Evolutionary conservation across 345 rosid genomes (phyloP).

Genomic region (Dipteronia sinensis): DNA sequence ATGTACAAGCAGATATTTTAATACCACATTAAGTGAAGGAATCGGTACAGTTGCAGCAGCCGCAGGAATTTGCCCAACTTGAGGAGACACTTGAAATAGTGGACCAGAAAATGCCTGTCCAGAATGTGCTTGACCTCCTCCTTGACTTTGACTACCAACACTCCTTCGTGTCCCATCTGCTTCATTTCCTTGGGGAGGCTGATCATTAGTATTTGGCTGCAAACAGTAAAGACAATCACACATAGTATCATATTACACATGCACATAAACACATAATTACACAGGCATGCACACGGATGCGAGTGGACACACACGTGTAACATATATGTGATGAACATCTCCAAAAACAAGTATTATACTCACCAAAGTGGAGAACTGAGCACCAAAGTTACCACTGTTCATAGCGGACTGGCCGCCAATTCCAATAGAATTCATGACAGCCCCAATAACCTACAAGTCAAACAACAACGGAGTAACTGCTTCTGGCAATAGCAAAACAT

Average conservation of each 20-base stretch:
- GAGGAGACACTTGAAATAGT: constrained; percentile 57
- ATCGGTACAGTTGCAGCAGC: constrained; percentile 55
- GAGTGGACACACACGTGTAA: not conserved
- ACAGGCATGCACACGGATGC: not conserved
- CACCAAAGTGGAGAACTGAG: constrained; percentile 55
- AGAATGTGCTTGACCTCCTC: constrained; percentile 51
- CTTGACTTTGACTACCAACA: constrained; percentile 48
- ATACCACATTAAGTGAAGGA: constrained; percentile 71
- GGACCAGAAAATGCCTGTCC: constrained; percentile 55
- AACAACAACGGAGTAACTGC: constrained; percentile 14
- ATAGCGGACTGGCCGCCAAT: constrained; percentile 52
- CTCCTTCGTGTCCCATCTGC: constrained; percentile 38
- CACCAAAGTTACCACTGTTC: constrained; percentile 40
- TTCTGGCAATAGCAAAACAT: constrained; percentile 5
- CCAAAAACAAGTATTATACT: constrained; percentile 20
- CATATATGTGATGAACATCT: not conserved
- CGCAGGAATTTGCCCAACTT: constrained; percentile 64
- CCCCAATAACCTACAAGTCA: constrained; percentile 74
- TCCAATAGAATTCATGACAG: constrained; percentile 83
- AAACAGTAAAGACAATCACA: not conserved
- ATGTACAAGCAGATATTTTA: constrained; percentile 1
- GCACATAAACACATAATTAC: not conserved
- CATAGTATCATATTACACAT: not conserved
- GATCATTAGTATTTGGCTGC: constrained; percentile 54
- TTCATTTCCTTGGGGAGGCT: constrained; percentile 54